Evolutionary conservation across 2,329 filamentous ascomycete species (phyloP).

Genomic region (Scytalidium lignicola): DNA sequence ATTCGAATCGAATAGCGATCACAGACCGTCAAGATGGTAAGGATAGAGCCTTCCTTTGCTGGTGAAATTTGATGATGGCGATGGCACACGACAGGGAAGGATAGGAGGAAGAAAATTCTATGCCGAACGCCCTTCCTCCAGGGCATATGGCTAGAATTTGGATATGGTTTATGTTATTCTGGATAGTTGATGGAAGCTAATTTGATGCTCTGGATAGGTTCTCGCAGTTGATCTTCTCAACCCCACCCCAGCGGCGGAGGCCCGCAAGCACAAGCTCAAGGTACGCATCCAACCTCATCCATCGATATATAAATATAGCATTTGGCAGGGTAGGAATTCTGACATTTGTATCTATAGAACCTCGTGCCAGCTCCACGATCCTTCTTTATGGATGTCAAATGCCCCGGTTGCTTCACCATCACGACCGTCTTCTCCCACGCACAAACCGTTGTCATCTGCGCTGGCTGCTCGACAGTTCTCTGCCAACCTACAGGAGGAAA

Average conservation of each 20-base stretch:
- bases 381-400: conserved; percentile 99
- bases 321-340: conserved; percentile 10
- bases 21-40: conserved; percentile 67
- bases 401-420: conserved; percentile 99
- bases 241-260: conserved; percentile 95
- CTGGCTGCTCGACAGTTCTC: conserved; percentile 97
- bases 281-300: conserved; percentile 47
- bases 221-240: conserved; percentile 99
- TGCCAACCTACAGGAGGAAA: conserved; percentile 99
- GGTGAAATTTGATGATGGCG: conserved; percentile 11
- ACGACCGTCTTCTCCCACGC: conserved; percentile 99
- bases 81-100: conserved; percentile 23
- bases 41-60: conserved; percentile 23
- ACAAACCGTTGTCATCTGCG: conserved; percentile 99
- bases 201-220: conserved; percentile 61
- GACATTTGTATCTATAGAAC: conserved; percentile 47
- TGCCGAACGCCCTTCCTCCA: not conserved
- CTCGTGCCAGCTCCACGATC: conserved; percentile 95
- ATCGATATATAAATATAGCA: not conserved
- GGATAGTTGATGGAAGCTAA: conserved; percentile 39
- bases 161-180: conserved; percentile 6
- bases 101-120: not conserved
- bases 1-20: conserved; percentile 29
- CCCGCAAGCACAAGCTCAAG: conserved; percentile 99
- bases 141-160: conserved; percentile 1